phyloP scores from a whole-genome alignment of 2,329 filamentous ascomycete species.

The Fusarium haematococcum region DNA sequence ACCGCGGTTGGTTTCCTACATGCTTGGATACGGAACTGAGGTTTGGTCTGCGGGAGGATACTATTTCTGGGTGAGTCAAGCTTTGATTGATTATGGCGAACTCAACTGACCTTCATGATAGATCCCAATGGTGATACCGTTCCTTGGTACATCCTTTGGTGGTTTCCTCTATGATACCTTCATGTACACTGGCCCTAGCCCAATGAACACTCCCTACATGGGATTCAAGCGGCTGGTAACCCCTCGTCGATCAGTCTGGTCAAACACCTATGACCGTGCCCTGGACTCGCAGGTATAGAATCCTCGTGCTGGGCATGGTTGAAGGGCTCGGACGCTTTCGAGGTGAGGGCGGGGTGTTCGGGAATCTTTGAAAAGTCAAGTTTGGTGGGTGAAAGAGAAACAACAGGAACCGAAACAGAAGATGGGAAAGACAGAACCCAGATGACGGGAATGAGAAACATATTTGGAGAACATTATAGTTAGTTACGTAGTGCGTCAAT shows the following conservation, averaged over 20 bases:
- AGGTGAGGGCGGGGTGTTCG: neutral
- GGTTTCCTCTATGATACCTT: constrained; percentile 76
- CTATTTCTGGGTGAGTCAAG: constrained; percentile 74
- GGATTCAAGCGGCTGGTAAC: constrained; percentile 66
- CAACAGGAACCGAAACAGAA: neutral
- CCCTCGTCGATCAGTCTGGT: constrained; percentile 51
- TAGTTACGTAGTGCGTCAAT: neutral
- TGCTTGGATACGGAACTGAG: constrained; percentile 74
- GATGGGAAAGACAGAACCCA: constrained; percentile 1
- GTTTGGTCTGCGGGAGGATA: constrained; percentile 77
- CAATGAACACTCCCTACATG: constrained; percentile 75
- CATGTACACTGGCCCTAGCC: constrained; percentile 77
- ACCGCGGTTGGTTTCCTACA: constrained; percentile 73
- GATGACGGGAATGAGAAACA: neutral
- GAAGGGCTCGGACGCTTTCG: neutral
- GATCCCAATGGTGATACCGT: constrained; percentile 80
- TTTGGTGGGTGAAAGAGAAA: neutral
- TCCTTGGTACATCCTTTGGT: constrained; percentile 72
- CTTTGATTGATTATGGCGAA: neutral
- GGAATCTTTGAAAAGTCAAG: neutral
- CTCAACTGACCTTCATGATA: constrained; percentile 44
- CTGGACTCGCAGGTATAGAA: constrained; percentile 39
- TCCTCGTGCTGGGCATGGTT: too few species aligned
- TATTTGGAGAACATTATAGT: neutral
- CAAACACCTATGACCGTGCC: constrained; percentile 47